A percentile compares a stretch with the other conserved stretches of the same genome.
Conservation (phyloP, 257 asterid genomes). For the Nicotiana obtusifolia region DNA sequence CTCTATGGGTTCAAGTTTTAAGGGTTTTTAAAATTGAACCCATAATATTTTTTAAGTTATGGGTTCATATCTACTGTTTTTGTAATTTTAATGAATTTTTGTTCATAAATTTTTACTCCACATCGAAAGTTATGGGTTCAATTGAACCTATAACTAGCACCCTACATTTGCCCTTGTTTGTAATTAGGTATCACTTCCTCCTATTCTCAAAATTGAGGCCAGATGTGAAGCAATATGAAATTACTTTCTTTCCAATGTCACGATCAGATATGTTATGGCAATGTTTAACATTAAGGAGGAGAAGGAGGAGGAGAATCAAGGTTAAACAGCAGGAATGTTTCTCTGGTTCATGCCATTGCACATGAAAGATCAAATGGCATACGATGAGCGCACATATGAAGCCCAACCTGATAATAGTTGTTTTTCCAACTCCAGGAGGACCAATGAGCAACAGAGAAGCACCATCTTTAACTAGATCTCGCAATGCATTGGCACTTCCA, state of each 20-base stretch:
- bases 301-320: background rate
- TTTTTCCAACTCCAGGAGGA: conserved; percentile 98
- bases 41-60: too few species aligned
- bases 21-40: too few species aligned
- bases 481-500: conserved; percentile 80
- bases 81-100: too few species aligned
- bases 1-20: too few species aligned
- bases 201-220: background rate
- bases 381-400: background rate
- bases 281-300: background rate
- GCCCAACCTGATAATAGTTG: conserved; percentile 84
- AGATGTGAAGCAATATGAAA: background rate
- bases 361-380: background rate
- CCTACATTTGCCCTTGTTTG: background rate
- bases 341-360: background rate
- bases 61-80: too few species aligned
- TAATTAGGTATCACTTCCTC: background rate
- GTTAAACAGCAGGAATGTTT: conserved; percentile 1
- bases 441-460: conserved; percentile 83
- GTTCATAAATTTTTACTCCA: too few species aligned
- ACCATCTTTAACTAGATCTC: conserved; percentile 75
- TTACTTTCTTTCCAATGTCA: background rate
- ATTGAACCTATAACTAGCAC: too few species aligned
- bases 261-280: background rate
- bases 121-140: too few species aligned